Evolutionary conservation across 768 basidiomycete genomes (phyloP).

Genomic region (Glaciozyma antarctica): DNA sequence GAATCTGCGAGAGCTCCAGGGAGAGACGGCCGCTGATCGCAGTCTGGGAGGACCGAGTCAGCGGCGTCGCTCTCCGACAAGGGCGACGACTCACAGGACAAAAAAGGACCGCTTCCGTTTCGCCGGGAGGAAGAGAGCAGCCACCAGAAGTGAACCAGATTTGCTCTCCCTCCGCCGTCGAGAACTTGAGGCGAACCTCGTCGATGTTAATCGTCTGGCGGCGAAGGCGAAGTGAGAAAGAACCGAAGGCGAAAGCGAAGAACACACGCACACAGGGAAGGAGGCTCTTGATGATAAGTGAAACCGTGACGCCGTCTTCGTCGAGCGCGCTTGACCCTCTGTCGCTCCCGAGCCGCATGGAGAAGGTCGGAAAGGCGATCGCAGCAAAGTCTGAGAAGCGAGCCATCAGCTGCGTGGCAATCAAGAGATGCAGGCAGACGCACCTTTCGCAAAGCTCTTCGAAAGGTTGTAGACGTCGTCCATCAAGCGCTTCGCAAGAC

Average conservation of each 20-base stretch:
- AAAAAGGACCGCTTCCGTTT: slow-evolving; percentile 51
- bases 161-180: slow-evolving; percentile 56
- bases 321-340: background rate
- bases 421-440: background rate
- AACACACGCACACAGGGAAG: slow-evolving; percentile 73
- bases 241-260: background rate
- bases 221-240: background rate
- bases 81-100: slow-evolving; percentile 56
- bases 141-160: slow-evolving; percentile 49
- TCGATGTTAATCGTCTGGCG: slow-evolving; percentile 54
- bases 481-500: slow-evolving; percentile 22
- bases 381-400: slow-evolving; percentile 53
- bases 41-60: slow-evolving; percentile 45
- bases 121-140: slow-evolving; percentile 48
- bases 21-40: slow-evolving; percentile 60
- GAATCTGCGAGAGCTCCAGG: slow-evolving; percentile 59
- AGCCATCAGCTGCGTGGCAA: background rate
- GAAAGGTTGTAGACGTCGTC: slow-evolving; percentile 32
- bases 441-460: slow-evolving; percentile 35
- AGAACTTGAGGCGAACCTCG: slow-evolving; percentile 53
- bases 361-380: slow-evolving; percentile 45
- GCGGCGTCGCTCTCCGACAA: background rate
- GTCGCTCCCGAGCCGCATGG: slow-evolving; percentile 8
- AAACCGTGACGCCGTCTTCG: slow-evolving; percentile 40
- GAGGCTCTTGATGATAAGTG: slow-evolving; percentile 54